Conservation (phyloP, 2,329 filamentous ascomycete genomes). For the Cytospora schulzeri region DNA sequence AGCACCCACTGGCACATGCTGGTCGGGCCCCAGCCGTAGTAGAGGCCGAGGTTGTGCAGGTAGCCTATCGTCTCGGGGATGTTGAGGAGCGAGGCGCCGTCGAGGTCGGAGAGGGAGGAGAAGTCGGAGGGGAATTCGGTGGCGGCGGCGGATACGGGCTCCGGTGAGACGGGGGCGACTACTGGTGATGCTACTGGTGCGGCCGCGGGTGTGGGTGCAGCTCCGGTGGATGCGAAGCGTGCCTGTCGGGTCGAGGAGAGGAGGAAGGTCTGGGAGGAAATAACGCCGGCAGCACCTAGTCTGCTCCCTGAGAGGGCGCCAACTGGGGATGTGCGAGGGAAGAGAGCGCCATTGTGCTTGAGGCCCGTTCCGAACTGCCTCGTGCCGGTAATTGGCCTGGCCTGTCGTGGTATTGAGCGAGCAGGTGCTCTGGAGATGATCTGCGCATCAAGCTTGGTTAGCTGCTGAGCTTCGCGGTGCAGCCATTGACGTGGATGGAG, state of each 20-base stretch:
- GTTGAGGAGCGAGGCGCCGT: constrained; percentile 51
- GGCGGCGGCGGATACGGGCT: constrained; percentile 28
- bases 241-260: constrained; percentile 29
- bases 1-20: constrained; percentile 72
- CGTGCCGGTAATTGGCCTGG: constrained; percentile 23
- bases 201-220: constrained; percentile 22
- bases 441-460: constrained; percentile 15
- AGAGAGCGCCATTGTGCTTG: constrained; percentile 27
- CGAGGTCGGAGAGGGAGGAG: constrained; percentile 37
- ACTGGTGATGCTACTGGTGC: constrained; percentile 28
- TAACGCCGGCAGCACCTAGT: constrained; percentile 29
- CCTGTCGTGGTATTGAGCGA: constrained; percentile 25
- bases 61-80: constrained; percentile 81
- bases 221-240: constrained; percentile 35
- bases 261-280: constrained; percentile 27
- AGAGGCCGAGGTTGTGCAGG: constrained; percentile 77
- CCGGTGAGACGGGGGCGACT: constrained; percentile 30
- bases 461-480: neutral
- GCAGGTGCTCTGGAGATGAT: constrained; percentile 23
- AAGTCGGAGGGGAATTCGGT: constrained; percentile 32
- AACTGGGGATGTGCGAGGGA: neutral
- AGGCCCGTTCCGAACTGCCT: constrained; percentile 37
- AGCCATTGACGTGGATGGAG: neutral
- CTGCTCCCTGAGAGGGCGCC: constrained; percentile 27
- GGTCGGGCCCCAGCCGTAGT: constrained; percentile 84